These are phyloP conservation scores for Scheffersomyces insectosa DNA, from an alignment of 1,139 yeast genomes.

Conservation along the genomic window DNA sequence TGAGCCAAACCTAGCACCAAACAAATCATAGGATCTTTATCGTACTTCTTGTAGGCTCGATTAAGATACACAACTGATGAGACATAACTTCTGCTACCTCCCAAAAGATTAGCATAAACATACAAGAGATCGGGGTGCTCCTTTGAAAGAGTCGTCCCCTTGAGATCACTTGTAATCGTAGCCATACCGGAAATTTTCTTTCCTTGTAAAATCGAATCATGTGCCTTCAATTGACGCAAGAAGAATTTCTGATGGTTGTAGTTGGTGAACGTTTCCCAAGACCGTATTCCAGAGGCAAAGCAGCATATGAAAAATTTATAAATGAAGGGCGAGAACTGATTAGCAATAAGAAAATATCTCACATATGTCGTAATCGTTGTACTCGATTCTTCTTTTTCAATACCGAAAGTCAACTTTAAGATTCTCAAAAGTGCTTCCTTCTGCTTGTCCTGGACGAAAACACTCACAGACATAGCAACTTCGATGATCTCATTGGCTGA, in stretches of 20 bases:
- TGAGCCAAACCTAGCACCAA: slow-evolving; percentile 77
- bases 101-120: slow-evolving; percentile 76
- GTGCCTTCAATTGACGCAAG: slow-evolving; percentile 84
- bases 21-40: slow-evolving; percentile 77
- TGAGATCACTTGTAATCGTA: slow-evolving; percentile 50
- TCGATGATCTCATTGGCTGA: slow-evolving; percentile 73
- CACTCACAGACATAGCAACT: slow-evolving; percentile 74
- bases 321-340: slow-evolving; percentile 74
- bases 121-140: slow-evolving; percentile 74
- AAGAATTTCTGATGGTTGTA: slow-evolving; percentile 88
- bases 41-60: slow-evolving; percentile 61
- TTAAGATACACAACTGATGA: slow-evolving; percentile 72
- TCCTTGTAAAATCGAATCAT: slow-evolving; percentile 63
- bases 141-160: slow-evolving; percentile 39
- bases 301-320: slow-evolving; percentile 68
- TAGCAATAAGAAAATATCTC: slow-evolving; percentile 61
- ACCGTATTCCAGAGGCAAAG: slow-evolving; percentile 61
- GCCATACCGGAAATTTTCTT: slow-evolving; percentile 75
- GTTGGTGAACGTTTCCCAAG: slow-evolving; percentile 63
- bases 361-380: slow-evolving; percentile 52
- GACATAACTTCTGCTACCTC: slow-evolving; percentile 79
- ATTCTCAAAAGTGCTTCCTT: slow-evolving; percentile 59
- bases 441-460: slow-evolving; percentile 64
- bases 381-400: slow-evolving; percentile 50
- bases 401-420: slow-evolving; percentile 66